Evolutionary conservation across 768 basidiomycete species (phyloP).

Genomic region (Vararia minispora): DNA sequence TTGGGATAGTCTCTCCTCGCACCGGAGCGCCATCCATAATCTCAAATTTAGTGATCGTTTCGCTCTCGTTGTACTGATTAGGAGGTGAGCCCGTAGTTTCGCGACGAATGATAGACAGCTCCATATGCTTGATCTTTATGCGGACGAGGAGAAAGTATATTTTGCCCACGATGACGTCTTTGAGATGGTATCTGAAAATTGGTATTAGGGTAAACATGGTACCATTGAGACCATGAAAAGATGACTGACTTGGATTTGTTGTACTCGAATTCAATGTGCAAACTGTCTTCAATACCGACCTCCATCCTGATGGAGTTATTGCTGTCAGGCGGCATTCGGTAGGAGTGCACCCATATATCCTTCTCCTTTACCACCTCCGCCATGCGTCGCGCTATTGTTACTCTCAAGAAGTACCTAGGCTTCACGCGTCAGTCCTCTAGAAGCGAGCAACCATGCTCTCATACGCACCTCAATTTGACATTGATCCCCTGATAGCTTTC

Average conservation of each 20-base stretch:
- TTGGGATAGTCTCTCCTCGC: conserved; percentile 97
- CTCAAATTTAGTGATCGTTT: conserved; percentile 99
- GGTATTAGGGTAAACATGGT: not conserved
- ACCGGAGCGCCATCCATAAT: conserved; percentile 99
- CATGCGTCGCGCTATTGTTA: conserved; percentile 83
- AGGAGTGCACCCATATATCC: conserved; percentile 97
- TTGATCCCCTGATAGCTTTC: conserved; percentile 98
- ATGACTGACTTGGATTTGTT: conserved; percentile 90
- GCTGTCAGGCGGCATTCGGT: conserved; percentile 95
- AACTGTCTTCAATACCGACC: conserved; percentile 97
- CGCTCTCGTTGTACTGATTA: conserved; percentile 99
- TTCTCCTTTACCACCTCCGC: conserved; percentile 89
- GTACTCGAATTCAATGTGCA: conserved; percentile 99
- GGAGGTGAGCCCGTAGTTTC: conserved; percentile 96
- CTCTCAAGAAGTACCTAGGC: conserved; percentile 81
- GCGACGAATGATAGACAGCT: conserved; percentile 91
- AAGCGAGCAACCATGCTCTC: conserved; percentile 3
- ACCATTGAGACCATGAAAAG: not conserved
- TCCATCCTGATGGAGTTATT: conserved; percentile 99
- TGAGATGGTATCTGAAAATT: conserved; percentile 78
- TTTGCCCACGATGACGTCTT: conserved; percentile 99
- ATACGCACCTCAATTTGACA: conserved; percentile 81
- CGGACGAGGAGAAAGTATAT: conserved; percentile 98
- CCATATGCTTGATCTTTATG: conserved; percentile 99
- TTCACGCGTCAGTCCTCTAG: too few relatives aligned